These are phyloP conservation scores for Aethionema arabicum DNA, from an alignment of 345 rosid genomes.

Conservation along the genomic window DNA sequence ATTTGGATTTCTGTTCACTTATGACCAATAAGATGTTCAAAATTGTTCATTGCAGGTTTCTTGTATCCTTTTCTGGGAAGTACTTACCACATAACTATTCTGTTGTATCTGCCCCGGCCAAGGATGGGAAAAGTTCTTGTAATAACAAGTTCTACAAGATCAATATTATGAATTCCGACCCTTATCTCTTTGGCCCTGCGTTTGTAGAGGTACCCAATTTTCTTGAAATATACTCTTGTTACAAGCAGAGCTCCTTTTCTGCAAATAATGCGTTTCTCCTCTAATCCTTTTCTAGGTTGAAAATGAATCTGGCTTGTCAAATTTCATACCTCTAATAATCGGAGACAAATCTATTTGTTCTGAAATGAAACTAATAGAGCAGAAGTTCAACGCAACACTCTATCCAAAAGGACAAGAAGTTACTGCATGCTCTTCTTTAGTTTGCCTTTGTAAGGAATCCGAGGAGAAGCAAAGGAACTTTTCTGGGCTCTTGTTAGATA, in stretches of 20 bases:
- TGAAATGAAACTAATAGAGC: conserved; percentile 69
- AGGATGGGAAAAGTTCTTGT: conserved; percentile 40
- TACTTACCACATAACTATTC: conserved; percentile 64
- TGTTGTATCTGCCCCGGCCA: conserved; percentile 46
- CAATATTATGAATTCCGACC: conserved; percentile 51
- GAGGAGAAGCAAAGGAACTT: conserved; percentile 46
- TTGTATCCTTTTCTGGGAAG: conserved; percentile 85
- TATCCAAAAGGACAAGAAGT: conserved; percentile 38
- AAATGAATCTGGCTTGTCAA: conserved; percentile 83
- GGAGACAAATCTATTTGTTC: conserved; percentile 70
- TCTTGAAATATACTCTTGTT: conserved; percentile 3
- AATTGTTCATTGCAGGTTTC: conserved; percentile 58
- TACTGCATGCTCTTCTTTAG: conserved; percentile 26
- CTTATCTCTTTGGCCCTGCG: conserved; percentile 80
- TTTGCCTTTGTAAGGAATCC: conserved; percentile 46
- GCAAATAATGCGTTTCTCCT: conserved; percentile 13
- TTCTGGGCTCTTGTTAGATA: conserved; percentile 70
- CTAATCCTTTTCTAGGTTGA: conserved; percentile 62
- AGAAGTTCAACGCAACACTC: conserved; percentile 49
- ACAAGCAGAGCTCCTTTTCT: not conserved
- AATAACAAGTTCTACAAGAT: conserved; percentile 69
- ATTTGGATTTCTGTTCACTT: conserved; percentile 10
- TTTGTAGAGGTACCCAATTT: conserved; percentile 70
- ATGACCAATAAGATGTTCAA: conserved; percentile 13
- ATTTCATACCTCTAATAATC: conserved; percentile 78